Conservation (phyloP, 805 yeast species). For the Ogataea philodendri region DNA sequence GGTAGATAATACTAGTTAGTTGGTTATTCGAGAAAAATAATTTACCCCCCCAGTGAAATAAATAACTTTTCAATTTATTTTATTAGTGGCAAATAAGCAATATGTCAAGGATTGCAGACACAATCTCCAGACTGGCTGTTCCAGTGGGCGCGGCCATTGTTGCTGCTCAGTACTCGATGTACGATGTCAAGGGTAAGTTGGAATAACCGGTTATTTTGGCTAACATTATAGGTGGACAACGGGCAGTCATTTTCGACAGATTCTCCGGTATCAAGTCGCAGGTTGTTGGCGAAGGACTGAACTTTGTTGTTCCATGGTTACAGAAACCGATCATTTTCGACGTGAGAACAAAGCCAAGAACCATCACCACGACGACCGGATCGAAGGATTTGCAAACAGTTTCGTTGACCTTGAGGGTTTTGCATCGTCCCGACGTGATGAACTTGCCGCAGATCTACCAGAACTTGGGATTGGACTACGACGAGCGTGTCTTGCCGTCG, state of each 20-base stretch:
- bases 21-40: no score
- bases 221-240: constrained; percentile 57
- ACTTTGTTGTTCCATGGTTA: constrained; percentile 92
- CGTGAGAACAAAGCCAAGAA: constrained; percentile 93
- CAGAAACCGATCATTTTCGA: constrained; percentile 89
- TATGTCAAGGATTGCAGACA: constrained; percentile 43
- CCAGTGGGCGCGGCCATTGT: constrained; percentile 70
- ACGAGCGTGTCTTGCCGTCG: constrained; percentile 94
- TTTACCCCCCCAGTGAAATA: constrained; percentile 5
- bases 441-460: constrained; percentile 86
- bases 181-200: constrained; percentile 72
- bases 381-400: constrained; percentile 97
- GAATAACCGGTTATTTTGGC: not conserved
- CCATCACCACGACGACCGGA: constrained; percentile 91
- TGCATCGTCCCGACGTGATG: constrained; percentile 89
- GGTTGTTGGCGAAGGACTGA: constrained; percentile 97
- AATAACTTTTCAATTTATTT: constrained; percentile 4
- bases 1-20: no score
- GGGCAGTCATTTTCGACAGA: constrained; percentile 95
- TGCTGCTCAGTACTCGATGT: constrained; percentile 78
- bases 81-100: constrained; percentile 8
- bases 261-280: constrained; percentile 79
- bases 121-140: constrained; percentile 52
- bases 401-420: constrained; percentile 84
- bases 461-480: constrained; percentile 88